These are phyloP conservation scores for Saururus chinensis DNA, from an alignment of 164 flowering plant species.

Conservation along the genomic window DNA sequence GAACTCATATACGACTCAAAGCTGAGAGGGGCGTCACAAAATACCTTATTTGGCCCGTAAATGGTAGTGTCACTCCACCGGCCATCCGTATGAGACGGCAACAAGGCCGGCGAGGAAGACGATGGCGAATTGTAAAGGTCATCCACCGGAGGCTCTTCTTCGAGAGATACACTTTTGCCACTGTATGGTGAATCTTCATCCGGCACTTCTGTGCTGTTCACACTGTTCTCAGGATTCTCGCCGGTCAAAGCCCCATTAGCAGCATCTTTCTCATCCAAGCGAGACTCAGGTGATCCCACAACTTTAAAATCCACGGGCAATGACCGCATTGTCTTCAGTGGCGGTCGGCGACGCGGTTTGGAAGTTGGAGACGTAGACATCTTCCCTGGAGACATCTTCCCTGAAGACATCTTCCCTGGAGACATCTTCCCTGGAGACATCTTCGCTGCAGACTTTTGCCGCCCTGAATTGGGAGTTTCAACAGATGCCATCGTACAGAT, in stretches of 20 bases:
- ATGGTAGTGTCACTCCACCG: slow-evolving; percentile 68
- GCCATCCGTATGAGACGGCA: slow-evolving; percentile 27
- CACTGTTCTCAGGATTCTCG: slow-evolving; percentile 7
- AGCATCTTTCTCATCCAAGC: slow-evolving; percentile 4
- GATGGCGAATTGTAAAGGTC: slow-evolving; percentile 22
- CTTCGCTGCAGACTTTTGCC: background rate
- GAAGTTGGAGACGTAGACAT: background rate
- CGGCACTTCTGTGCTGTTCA: slow-evolving; percentile 16
- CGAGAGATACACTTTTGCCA: slow-evolving; percentile 19
- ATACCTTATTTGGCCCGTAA: slow-evolving; percentile 74
- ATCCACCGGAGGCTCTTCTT: slow-evolving; percentile 28
- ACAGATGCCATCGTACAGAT: background rate
- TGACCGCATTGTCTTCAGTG: background rate
- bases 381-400: background rate
- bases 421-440: background rate
- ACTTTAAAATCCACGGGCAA: slow-evolving; percentile 50
- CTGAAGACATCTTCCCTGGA: background rate
- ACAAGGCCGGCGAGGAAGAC: slow-evolving; percentile 23
- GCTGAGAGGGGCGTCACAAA: background rate
- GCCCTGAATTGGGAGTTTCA: background rate
- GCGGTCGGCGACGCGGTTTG: background rate
- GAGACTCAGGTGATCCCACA: slow-evolving; percentile 19
- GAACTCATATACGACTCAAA: background rate
- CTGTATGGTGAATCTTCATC: slow-evolving; percentile 66
- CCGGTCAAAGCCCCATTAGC: background rate